Percentiles rank a stretch among this genome's conserved stretches.
These are phyloP conservation scores for Phlyctochytrium arcticum DNA, from an alignment of 192 early-diverging fungal genomes.

Conservation along the genomic window DNA sequence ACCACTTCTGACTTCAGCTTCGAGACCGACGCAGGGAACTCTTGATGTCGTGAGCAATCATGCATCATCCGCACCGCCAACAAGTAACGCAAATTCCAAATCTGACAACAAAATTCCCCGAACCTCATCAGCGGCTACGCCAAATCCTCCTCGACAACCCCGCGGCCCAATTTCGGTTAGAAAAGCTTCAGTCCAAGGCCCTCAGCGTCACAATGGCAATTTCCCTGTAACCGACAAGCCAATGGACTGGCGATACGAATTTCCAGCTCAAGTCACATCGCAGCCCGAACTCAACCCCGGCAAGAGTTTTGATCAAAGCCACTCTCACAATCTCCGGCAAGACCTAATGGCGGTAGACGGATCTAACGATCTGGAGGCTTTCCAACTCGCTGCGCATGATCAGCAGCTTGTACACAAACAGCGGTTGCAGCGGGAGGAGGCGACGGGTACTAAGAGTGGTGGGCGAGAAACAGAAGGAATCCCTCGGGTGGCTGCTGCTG, in stretches of 20 bases:
- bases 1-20: not conserved
- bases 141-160: no score
- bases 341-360: slow-evolving; percentile 23
- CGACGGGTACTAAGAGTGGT: not conserved
- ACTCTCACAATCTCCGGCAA: not conserved
- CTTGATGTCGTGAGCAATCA: not conserved
- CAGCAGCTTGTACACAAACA: no score
- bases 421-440: not conserved
- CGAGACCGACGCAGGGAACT: not conserved
- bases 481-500: not conserved
- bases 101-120: not conserved
- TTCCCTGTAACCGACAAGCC: slow-evolving; percentile 1
- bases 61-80: not conserved
- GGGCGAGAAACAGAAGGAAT: not conserved
- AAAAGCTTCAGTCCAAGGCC: no score
- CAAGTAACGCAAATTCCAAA: not conserved
- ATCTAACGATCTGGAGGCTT: slow-evolving; percentile 14
- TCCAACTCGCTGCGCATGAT: slow-evolving; percentile 14
- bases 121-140: not conserved
- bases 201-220: not conserved
- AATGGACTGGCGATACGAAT: no score
- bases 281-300: no score
- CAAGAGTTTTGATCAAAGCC: no score
- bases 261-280: no score
- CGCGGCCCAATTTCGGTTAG: no score